A percentile compares a stretch with the other conserved stretches of the same genome.
phyloP scores from a whole-genome alignment of 2,329 filamentous ascomycete species.

The Monilinia fructicola region DNA sequence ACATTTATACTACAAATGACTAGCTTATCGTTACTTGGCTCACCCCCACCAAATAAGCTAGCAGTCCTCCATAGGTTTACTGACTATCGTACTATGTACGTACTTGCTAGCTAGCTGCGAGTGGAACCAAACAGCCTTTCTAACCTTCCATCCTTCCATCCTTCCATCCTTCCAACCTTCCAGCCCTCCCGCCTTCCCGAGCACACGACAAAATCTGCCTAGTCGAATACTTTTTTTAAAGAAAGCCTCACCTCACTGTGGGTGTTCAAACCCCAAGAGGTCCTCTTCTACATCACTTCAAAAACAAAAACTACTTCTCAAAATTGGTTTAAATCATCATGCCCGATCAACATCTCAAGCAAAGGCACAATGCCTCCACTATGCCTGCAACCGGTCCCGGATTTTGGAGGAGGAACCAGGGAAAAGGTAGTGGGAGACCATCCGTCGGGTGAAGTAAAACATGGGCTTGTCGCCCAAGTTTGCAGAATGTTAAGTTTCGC shows the following conservation, averaged over 20 bases:
- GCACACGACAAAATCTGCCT: slow-evolving; percentile 19
- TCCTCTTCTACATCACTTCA: not conserved
- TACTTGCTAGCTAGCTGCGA: not conserved
- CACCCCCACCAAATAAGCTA: slow-evolving; percentile 8
- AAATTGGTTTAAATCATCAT: slow-evolving; percentile 28
- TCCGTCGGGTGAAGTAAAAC: slow-evolving; percentile 41
- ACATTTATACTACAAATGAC: not conserved
- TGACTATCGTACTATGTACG: not conserved
- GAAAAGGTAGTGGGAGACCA: slow-evolving; percentile 34
- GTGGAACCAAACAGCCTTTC: slow-evolving; percentile 1
- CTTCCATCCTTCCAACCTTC: not conserved
- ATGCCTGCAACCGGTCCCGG: slow-evolving; percentile 19
- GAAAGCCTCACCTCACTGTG: not conserved
- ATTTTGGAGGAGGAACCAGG: slow-evolving; percentile 25
- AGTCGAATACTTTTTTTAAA: not conserved
- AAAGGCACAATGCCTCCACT: slow-evolving; percentile 31
- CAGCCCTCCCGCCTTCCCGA: slow-evolving; percentile 9
- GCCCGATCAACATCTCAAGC: slow-evolving; percentile 32
- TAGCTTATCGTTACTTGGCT: not conserved
- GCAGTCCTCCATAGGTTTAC: not conserved
- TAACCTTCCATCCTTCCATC: not conserved
- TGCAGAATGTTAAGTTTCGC: slow-evolving; percentile 35
- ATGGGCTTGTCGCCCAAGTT: slow-evolving; percentile 36
- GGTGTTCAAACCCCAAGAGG: slow-evolving; percentile 5
- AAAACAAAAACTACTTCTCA: not conserved